Conservation (phyloP, 2,329 filamentous ascomycete species). For the Talaromyces sp. region DNA sequence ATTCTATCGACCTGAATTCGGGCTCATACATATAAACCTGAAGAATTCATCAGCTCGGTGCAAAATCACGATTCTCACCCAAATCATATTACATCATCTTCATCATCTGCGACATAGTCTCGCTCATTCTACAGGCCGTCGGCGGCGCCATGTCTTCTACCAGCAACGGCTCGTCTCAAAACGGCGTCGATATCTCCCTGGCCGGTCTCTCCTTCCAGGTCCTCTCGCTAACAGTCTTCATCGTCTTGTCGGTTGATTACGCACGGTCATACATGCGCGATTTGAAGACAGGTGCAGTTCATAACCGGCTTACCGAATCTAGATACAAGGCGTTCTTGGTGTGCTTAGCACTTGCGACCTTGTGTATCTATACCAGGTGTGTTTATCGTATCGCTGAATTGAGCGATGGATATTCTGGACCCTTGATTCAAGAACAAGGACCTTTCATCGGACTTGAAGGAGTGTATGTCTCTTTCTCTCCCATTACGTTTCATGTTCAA, state of each 20-base stretch:
- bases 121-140: constrained; percentile 43
- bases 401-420: constrained; percentile 58
- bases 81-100: constrained; percentile 40
- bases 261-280: constrained; percentile 3
- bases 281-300: background rate
- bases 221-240: constrained; percentile 30
- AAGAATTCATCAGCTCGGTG: constrained; percentile 8
- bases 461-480: constrained; percentile 2
- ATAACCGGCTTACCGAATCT: constrained; percentile 2
- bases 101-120: constrained; percentile 45
- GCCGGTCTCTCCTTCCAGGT: constrained; percentile 46
- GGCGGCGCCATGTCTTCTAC: constrained; percentile 40
- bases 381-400: constrained; percentile 67
- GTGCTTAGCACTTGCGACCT: constrained; percentile 58
- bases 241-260: constrained; percentile 3
- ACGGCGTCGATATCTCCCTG: constrained; percentile 42
- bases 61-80: constrained; percentile 30
- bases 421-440: constrained; percentile 42
- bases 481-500: background rate
- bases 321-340: constrained; percentile 30
- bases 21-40: constrained; percentile 35
- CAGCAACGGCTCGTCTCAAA: constrained; percentile 23
- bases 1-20: constrained; percentile 30
- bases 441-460: constrained; percentile 59
- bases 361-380: constrained; percentile 64